phyloP scores from a whole-genome alignment of 139 green algal genomes.

The Zygnema cylindricum region DNA sequence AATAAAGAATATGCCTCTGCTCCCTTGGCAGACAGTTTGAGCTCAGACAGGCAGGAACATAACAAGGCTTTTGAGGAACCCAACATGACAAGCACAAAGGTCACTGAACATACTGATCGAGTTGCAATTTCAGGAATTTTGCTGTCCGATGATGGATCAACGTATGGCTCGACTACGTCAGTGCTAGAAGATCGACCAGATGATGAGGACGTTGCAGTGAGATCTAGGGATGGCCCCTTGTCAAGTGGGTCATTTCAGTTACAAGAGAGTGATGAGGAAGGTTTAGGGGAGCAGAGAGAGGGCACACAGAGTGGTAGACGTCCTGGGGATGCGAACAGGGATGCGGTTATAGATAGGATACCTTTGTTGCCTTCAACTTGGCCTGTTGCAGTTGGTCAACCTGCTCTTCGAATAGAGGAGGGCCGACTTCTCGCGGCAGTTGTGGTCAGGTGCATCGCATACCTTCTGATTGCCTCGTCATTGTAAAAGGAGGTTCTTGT shows the following conservation, averaged over 20 bases:
- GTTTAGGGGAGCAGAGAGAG: background rate
- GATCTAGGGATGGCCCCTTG: background rate
- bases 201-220: background rate
- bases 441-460: conserved; percentile 40
- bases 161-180: background rate
- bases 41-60: background rate
- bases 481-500: no score
- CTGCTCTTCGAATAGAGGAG: conserved; percentile 50
- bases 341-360: background rate
- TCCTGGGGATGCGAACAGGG: background rate
- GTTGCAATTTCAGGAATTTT: background rate
- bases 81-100: background rate
- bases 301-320: background rate
- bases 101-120: no score
- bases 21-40: background rate
- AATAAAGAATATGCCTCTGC: background rate
- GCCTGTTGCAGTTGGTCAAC: conserved; percentile 39
- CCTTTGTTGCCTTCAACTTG: background rate
- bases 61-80: background rate
- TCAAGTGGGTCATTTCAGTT: background rate
- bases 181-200: background rate
- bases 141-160: background rate
- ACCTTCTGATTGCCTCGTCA: no score
- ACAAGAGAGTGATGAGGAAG: background rate
- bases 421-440: conserved; percentile 48